phyloP scores from a whole-genome alignment of 768 basidiomycete genomes.

The Leccinum aurantiacum region DNA sequence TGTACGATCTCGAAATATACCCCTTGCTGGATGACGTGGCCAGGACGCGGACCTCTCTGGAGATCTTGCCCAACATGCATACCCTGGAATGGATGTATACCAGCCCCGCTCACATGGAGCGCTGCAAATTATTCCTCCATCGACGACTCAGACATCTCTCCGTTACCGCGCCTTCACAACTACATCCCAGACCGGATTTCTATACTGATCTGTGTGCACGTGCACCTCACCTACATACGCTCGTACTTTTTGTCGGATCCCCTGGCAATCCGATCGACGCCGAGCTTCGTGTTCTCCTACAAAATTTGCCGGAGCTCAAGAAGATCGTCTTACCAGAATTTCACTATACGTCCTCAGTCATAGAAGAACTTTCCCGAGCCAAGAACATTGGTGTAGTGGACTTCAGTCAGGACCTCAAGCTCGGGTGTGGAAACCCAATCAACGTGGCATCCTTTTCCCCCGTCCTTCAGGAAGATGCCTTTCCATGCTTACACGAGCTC shows the following conservation, averaged over 20 bases:
- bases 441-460: slow-evolving; percentile 50
- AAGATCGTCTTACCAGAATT: slow-evolving; percentile 53
- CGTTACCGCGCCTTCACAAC: slow-evolving; percentile 30
- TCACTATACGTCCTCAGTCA: slow-evolving; percentile 45
- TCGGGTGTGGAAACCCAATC: slow-evolving; percentile 45
- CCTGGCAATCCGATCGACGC: slow-evolving; percentile 43
- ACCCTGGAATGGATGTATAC: slow-evolving; percentile 48
- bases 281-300: slow-evolving; percentile 40
- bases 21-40: slow-evolving; percentile 50
- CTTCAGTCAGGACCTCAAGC: slow-evolving; percentile 49
- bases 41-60: slow-evolving; percentile 50
- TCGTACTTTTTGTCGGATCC: slow-evolving; percentile 47
- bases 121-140: slow-evolving; percentile 59
- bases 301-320: slow-evolving; percentile 43
- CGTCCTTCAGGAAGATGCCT: slow-evolving; percentile 45
- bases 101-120: slow-evolving; percentile 29
- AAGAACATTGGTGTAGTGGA: slow-evolving; percentile 47
- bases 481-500: slow-evolving; percentile 54
- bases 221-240: slow-evolving; percentile 48
- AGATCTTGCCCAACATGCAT: slow-evolving; percentile 56
- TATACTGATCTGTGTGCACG: slow-evolving; percentile 45
- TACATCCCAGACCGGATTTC: slow-evolving; percentile 13
- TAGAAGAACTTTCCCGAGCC: slow-evolving; percentile 47
- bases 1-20: slow-evolving; percentile 17
- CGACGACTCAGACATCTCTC: slow-evolving; percentile 43